phyloP scores from a whole-genome alignment of 164 flowering plant species.

The Nymphaea thermarum region DNA sequence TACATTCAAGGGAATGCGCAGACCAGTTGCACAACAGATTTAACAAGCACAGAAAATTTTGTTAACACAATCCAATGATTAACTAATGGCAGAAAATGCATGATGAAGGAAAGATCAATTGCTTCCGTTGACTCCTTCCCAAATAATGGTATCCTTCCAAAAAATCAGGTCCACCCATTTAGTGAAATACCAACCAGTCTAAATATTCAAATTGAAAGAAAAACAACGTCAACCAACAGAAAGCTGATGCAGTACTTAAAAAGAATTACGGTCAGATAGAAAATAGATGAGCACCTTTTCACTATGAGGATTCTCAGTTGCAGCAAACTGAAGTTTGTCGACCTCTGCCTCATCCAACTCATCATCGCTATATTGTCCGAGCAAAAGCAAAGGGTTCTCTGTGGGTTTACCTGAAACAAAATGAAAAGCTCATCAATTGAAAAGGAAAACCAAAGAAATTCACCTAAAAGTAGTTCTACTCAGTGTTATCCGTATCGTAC shows the following conservation, averaged over 20 bases:
- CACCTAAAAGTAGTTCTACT: not conserved
- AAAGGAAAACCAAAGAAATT: not conserved
- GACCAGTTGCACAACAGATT: not conserved
- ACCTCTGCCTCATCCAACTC: conserved; percentile 46
- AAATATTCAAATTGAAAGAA: too few species aligned
- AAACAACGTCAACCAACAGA: too few species aligned
- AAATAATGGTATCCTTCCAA: not conserved
- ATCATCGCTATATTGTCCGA: conserved; percentile 93
- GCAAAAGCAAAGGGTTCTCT: conserved; percentile 67
- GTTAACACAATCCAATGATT: too few species aligned
- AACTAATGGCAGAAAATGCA: too few species aligned
- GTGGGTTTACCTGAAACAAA: conserved; percentile 43
- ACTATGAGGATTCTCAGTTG: not conserved
- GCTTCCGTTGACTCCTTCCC: not conserved
- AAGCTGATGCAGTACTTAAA: too few species aligned
- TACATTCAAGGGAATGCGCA: not conserved
- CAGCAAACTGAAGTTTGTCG: conserved; percentile 2
- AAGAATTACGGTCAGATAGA: too few species aligned
- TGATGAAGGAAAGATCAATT: too few species aligned
- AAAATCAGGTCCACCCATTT: not conserved
- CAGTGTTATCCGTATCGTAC: too few species aligned
- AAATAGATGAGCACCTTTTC: not conserved
- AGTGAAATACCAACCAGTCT: too few species aligned
- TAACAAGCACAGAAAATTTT: not conserved
- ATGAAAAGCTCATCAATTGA: conserved; percentile 18